Base-by-base conservation (phyloP, 768 basidiomycete genomes). In the Russula brevipes region DNA sequence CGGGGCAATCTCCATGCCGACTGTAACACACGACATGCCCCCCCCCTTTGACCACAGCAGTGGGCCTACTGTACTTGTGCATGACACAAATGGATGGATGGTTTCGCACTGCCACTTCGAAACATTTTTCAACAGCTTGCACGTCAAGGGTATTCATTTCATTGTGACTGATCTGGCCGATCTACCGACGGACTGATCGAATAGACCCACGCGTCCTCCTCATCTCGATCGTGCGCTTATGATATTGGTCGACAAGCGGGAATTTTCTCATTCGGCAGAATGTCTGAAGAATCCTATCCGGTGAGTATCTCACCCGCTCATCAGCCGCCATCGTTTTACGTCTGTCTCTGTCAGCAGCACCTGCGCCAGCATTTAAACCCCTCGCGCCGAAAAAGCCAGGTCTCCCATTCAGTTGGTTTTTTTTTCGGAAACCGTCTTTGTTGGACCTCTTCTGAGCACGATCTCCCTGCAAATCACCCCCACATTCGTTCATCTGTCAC, bases 361-460 rank as follows among this genome's bases (percentile, higher is more conserved):
- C 42, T 36, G 57, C 19, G 31, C 49, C 4, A 8, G 19, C 19
- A 35, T 59, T 53, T 59, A 59, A 59, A 59, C 6, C 51, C 19
- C 41, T 30, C 49, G 19, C 30, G 24, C 12, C 10, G 14, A 24
- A 19, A 10, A 9, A 9, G 16, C 11, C 11, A 35, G 5, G 17
- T 16, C 17, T 33, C 30, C 35, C 59, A 60, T 53, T 24, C 24
- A 24, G 24, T 24, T 33, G 41, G 51, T 53, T 54, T 38, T 19
- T 17, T 24, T 24, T 24, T 24, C 24, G 24, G 30, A 24, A 14
- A 10, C 59, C 42, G 39, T 36, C 2, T 24, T 2, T 12, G 19
- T 42, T 35, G 4, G 24, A 24, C 30, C 33, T 5, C 14, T 45
- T 9, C 35, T 14, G 11, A 9, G 6, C 24, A 4, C 35, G n/a